Conservation (phyloP, 306 rosid genomes). For the Fagus crenata region DNA sequence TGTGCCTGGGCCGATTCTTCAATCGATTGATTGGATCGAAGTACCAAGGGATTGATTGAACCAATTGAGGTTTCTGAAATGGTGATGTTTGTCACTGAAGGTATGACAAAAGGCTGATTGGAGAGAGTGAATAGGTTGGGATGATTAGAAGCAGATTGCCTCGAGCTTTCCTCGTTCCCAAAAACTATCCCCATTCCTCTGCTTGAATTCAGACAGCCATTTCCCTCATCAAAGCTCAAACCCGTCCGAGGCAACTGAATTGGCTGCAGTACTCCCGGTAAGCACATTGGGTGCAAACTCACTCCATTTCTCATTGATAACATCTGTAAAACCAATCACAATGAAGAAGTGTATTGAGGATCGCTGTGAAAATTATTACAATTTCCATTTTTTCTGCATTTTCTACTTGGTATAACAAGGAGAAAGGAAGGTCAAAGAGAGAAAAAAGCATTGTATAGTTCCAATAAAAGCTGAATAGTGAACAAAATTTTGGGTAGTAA, state of each 20-base stretch:
- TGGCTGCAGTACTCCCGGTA: slow-evolving; percentile 62
- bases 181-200: slow-evolving; percentile 38
- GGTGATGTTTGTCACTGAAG: slow-evolving; percentile 40
- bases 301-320: slow-evolving; percentile 78
- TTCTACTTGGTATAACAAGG: not conserved
- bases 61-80: slow-evolving; percentile 45
- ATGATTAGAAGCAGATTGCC: slow-evolving; percentile 39
- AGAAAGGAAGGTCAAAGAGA: not conserved
- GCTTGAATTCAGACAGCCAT: slow-evolving; percentile 44
- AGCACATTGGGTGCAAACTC: slow-evolving; percentile 80
- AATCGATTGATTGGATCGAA: not conserved
- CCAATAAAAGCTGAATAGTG: too few relatives aligned
- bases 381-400: not conserved
- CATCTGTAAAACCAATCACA: slow-evolving; percentile 64
- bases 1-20: slow-evolving; percentile 47
- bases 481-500: not conserved
- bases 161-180: slow-evolving; percentile 37
- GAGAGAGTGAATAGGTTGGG: slow-evolving; percentile 48
- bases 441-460: not conserved
- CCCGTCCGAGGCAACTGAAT: slow-evolving; percentile 51
- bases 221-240: slow-evolving; percentile 47
- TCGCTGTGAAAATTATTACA: not conserved
- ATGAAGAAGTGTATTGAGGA: not conserved
- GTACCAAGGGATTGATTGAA: not conserved
- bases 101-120: slow-evolving; percentile 41